Base-by-base conservation (phyloP, 345 rosid species). In the Eucalyptus tenuipes region DNA sequence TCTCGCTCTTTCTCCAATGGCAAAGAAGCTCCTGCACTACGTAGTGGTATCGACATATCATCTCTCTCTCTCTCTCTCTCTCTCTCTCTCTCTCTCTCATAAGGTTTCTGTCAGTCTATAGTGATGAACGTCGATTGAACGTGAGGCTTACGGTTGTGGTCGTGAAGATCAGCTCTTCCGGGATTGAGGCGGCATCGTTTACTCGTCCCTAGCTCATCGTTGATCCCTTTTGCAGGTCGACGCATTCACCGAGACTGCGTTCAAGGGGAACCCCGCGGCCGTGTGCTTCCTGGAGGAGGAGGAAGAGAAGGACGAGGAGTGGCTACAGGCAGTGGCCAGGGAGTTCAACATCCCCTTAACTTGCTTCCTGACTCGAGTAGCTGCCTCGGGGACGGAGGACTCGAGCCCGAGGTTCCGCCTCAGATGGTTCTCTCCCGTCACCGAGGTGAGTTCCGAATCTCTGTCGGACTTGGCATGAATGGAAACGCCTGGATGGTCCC, bases 251-350 rank as follows among this genome's bases (percentile, higher is more conserved):
- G 96, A 94, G n/a, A 90, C 95, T 1, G 91, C 98, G 4, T 97
- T 96, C 93, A 93, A 93, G 91, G 98, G 99, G 9, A 97, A 95
- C 89, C 99, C 98, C 24, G 97, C 98, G 1, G 96, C 96, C 4
- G 98, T 97, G 33, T 97, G 98, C 89, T 91, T 96, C 88, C 88
- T 97, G 88, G 95, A 93, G 33, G 82, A 75, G n/a, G 95, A 95
- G 16, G 66, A 27, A 59, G 96, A 92, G 9, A 92, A 90, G 91
- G 95, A 93, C 88, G 96, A 94, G 27, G 81, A 89, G 25, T 97
- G 98, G 98, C 80, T 97, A 85, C 98, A 95, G 88, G 88, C 93
- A 5, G 90, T 95, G 68, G 96, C 95, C 17, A 42, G 90, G 8
- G 96, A 96, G 93, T 96, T 95, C 91, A 94, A 94, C 53, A 6